Evolutionary conservation across 768 basidiomycete species (phyloP).

Genomic region (Pleurotus sapidus): DNA sequence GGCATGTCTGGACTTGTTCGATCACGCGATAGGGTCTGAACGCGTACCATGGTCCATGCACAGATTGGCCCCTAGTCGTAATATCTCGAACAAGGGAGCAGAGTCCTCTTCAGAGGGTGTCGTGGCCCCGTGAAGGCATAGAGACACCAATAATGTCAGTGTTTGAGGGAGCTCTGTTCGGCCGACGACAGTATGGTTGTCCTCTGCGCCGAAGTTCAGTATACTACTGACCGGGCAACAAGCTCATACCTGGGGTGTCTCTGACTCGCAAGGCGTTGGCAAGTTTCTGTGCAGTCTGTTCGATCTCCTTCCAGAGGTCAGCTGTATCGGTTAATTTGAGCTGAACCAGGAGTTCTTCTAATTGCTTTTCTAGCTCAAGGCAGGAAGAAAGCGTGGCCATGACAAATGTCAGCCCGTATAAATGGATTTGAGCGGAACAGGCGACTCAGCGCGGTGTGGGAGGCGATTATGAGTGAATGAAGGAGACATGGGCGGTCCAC

Average conservation of each 20-base stretch:
- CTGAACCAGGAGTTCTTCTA: constrained; percentile 30
- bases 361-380: constrained; percentile 24
- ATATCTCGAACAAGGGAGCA: constrained; percentile 59
- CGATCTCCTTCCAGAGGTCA: constrained; percentile 48
- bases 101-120: constrained; percentile 45
- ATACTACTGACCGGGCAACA: constrained; percentile 8
- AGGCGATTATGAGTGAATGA: no score
- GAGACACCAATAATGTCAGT: constrained; percentile 56
- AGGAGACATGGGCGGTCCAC: background rate
- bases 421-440: background rate
- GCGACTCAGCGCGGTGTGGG: background rate
- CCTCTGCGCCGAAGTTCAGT: constrained; percentile 41
- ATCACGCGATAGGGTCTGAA: background rate
- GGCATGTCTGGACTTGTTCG: no score
- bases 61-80: constrained; percentile 79
- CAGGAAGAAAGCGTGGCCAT: background rate
- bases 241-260: constrained; percentile 44
- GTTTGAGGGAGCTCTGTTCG: constrained; percentile 61
- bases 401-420: background rate
- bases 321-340: constrained; percentile 26
- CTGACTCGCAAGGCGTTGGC: constrained; percentile 62
- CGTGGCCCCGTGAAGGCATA: constrained; percentile 47
- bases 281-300: constrained; percentile 49
- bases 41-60: constrained; percentile 75
- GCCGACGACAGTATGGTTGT: constrained; percentile 71